phyloP scores from a whole-genome alignment of 768 basidiomycete species.

The Coprinopsis strossmayeri region DNA sequence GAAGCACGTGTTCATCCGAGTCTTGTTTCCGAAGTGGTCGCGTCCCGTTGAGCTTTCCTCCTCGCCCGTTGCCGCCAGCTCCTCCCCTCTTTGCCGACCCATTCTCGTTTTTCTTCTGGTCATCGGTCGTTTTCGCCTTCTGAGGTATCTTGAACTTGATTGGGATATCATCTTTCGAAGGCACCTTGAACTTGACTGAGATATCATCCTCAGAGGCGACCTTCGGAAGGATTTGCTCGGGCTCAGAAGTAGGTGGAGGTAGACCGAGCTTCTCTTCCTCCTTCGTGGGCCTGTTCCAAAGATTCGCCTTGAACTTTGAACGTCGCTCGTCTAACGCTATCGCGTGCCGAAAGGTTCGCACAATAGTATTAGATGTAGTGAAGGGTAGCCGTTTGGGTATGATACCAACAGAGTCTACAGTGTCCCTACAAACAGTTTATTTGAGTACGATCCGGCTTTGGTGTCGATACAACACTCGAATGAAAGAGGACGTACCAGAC shows the following conservation, averaged over 20 bases:
- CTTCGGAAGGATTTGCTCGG: constrained; percentile 2
- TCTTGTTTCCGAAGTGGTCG: constrained; percentile 13
- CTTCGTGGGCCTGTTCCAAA: constrained; percentile 35
- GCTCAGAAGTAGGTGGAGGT: background rate
- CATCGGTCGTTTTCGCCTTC: background rate
- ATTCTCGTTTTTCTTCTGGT: background rate
- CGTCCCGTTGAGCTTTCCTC: background rate
- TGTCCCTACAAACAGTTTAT: constrained; percentile 40
- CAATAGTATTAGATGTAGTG: constrained; percentile 47
- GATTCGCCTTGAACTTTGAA: constrained; percentile 51
- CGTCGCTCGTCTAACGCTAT: constrained; percentile 59
- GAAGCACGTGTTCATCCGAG: constrained; percentile 20
- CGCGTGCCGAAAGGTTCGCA: constrained; percentile 57
- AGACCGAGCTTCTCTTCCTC: constrained; percentile 22
- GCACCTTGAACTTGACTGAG: background rate
- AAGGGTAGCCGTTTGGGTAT: constrained; percentile 51
- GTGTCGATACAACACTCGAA: no score
- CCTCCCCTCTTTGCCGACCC: constrained; percentile 3
- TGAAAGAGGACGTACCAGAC: constrained; percentile 34
- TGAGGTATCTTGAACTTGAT: background rate
- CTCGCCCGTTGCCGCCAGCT: background rate
- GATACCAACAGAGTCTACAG: constrained; percentile 57
- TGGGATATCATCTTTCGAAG: no score
- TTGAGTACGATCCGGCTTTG: background rate
- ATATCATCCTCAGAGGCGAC: background rate